Base-by-base conservation (phyloP, 345 rosid species). In the Murraya paniculata region DNA sequence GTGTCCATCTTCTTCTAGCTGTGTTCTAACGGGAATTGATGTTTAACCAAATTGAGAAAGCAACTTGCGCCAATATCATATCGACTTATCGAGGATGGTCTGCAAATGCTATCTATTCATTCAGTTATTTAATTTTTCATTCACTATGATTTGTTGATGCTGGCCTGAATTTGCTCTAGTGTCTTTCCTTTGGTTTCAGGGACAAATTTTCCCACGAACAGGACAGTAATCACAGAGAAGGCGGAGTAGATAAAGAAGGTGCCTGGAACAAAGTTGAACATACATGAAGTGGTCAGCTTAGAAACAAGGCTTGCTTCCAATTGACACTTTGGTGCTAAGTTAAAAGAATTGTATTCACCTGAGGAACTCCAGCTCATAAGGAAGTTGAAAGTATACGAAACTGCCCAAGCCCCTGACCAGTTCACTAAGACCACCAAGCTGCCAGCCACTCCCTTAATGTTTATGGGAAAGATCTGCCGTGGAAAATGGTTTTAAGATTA, bases 121-220 rank as follows among this genome's bases (percentile, higher is more conserved):
- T 53, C 25, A 30, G 10, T n/a, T 22, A 3, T 7, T 9, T 2
- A 8, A n/a, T 4, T 22, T 24, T 7, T 36, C 24, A 27, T 39
- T 39, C 74, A 69, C 87, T 80, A 83, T 73, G 90, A 73, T 53
- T 53, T 53, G 58, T 87, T 87, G 85, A 95, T 92, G 85, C 80
- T 79, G 11, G 86, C 87, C 83, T 95, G 98, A 62, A 95, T 93
- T 82, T 95, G 93, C 84, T 93, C 99, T 16, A 93, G 85, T 1
- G 99, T 93, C 78, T 92, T 95, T 64, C 99, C 99, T 86, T 93
- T 93, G 5, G 99, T 95, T 78, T 95, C 98, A 6, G 97, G 99
- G 30, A 91, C 94, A 64, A 89, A 79, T 81, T 92, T 92, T 7
- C 91, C 94, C 80, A 91, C 97, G 60, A 89, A 93, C 6, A 95